Conservation (phyloP, 257 asterid species). For the Nicotiana tomentosiformis region DNA sequence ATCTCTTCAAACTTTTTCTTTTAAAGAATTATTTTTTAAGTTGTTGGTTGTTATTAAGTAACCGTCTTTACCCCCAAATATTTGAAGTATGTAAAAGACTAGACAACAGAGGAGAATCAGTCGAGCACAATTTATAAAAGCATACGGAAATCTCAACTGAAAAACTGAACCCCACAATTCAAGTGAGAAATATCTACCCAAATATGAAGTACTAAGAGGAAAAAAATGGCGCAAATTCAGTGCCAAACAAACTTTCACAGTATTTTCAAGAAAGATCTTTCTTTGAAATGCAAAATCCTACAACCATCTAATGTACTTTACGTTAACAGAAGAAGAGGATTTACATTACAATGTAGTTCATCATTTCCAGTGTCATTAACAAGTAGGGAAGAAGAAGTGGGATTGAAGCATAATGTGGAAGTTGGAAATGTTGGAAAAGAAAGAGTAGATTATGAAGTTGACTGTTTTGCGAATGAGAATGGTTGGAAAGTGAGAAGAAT, state of each 20-base stretch:
- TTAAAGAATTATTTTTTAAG: too few relatives aligned
- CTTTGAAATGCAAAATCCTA: constrained; percentile 15
- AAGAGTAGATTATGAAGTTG: constrained; percentile 1
- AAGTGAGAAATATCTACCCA: not conserved
- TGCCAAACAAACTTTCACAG: constrained; percentile 29
- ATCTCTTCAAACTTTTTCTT: too few relatives aligned
- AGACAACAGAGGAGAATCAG: not conserved
- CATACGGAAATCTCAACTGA: not conserved
- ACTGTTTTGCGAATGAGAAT: constrained; percentile 33
- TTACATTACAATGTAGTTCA: not conserved
- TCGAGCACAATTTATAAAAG: not conserved
- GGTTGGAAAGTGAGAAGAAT: constrained; percentile 79
- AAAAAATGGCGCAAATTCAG: constrained; percentile 39
- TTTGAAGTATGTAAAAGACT: not conserved
- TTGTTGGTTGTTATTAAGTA: too few relatives aligned
- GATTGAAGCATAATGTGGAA: not conserved
- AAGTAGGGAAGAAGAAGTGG: not conserved
- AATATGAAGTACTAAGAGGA: not conserved
- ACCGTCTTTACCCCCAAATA: not conserved
- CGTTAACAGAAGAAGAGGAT: not conserved
- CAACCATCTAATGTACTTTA: too few relatives aligned
- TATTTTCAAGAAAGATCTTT: constrained; percentile 19
- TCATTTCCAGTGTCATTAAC: not conserved
- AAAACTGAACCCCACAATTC: not conserved
- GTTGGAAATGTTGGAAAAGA: not conserved